Evolutionary conservation across 2,329 filamentous ascomycete species (phyloP).

Genomic region (Bipolaris cookei): DNA sequence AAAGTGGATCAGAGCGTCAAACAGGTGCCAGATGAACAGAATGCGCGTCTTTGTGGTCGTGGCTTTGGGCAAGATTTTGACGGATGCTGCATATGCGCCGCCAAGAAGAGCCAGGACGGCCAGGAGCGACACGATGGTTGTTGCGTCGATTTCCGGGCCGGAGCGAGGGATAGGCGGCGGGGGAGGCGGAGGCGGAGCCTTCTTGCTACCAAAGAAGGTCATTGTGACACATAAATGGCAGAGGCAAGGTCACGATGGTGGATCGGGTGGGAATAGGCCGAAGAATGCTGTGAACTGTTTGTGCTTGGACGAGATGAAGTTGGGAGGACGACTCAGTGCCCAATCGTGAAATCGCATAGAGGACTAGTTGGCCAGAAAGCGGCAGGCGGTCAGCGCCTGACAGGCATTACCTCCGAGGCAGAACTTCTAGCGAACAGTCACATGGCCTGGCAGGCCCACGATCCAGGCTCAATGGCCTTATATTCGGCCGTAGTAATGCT

Average conservation of each 20-base stretch:
- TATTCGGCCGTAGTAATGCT: slow-evolving; percentile 21
- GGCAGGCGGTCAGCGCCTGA: slow-evolving; percentile 35
- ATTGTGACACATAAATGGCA: slow-evolving; percentile 12
- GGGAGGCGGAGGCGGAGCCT: slow-evolving; percentile 62
- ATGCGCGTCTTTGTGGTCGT: slow-evolving; percentile 67
- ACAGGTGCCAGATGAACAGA: slow-evolving; percentile 93
- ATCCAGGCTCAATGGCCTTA: slow-evolving; percentile 39
- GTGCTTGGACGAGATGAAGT: slow-evolving; percentile 15
- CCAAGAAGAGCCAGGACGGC: slow-evolving; percentile 62
- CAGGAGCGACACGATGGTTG: slow-evolving; percentile 62
- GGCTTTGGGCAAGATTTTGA: slow-evolving; percentile 58
- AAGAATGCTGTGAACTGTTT: slow-evolving; percentile 14
- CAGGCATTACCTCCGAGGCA: slow-evolving; percentile 23
- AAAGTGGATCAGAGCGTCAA: slow-evolving; percentile 90
- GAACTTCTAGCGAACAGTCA: slow-evolving; percentile 25
- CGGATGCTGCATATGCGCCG: slow-evolving; percentile 59
- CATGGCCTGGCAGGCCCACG: slow-evolving; percentile 35
- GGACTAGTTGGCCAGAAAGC: slow-evolving; percentile 17
- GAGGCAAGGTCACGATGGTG: slow-evolving; percentile 3
- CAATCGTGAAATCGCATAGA: slow-evolving; percentile 32
- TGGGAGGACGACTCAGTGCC: slow-evolving; percentile 25
- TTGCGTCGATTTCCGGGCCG: slow-evolving; percentile 52
- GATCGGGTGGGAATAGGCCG: slow-evolving; percentile 15
- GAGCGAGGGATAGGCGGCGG: slow-evolving; percentile 63
- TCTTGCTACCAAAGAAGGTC: slow-evolving; percentile 31